A percentile compares a stretch with the other conserved stretches of the same genome.
phyloP scores from a whole-genome alignment of 805 yeast species.

The Metschnikowia cerradonensis region DNA sequence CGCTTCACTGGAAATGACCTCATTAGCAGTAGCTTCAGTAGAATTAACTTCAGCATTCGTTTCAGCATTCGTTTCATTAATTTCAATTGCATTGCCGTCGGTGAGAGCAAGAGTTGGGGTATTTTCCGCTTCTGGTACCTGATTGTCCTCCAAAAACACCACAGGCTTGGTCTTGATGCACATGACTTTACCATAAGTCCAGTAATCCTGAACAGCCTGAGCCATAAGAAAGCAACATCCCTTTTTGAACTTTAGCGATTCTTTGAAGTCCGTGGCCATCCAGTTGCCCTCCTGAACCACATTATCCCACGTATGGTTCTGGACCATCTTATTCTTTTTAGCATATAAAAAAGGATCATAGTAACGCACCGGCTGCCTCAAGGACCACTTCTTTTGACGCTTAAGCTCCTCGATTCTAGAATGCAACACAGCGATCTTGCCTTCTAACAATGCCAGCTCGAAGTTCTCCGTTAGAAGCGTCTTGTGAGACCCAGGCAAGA shows the following conservation, averaged over 20 bases:
- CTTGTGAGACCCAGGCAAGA: slow-evolving; percentile 83
- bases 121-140: not conserved
- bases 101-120: not conserved
- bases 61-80: not conserved
- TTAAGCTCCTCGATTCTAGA: slow-evolving; percentile 90
- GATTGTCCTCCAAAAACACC: slow-evolving; percentile 13
- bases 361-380: slow-evolving; percentile 74
- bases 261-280: slow-evolving; percentile 76
- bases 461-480: slow-evolving; percentile 79
- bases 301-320: slow-evolving; percentile 66
- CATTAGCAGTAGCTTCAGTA: not conserved
- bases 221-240: slow-evolving; percentile 70
- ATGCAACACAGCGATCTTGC: slow-evolving; percentile 83
- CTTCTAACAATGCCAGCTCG: slow-evolving; percentile 82
- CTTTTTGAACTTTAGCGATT: slow-evolving; percentile 62
- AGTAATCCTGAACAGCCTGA: slow-evolving; percentile 69
- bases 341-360: slow-evolving; percentile 56
- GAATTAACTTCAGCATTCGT: not conserved
- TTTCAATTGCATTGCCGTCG: not conserved
- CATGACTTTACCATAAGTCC: slow-evolving; percentile 65
- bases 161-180: slow-evolving; percentile 57
- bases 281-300: slow-evolving; percentile 76
- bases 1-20: not conserved
- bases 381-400: slow-evolving; percentile 83
- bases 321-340: slow-evolving; percentile 21